A percentile compares a stretch with the other conserved stretches of the same genome.
Conservation (phyloP, 78 protist species). For the Dictyostelium purpureum region DNA sequence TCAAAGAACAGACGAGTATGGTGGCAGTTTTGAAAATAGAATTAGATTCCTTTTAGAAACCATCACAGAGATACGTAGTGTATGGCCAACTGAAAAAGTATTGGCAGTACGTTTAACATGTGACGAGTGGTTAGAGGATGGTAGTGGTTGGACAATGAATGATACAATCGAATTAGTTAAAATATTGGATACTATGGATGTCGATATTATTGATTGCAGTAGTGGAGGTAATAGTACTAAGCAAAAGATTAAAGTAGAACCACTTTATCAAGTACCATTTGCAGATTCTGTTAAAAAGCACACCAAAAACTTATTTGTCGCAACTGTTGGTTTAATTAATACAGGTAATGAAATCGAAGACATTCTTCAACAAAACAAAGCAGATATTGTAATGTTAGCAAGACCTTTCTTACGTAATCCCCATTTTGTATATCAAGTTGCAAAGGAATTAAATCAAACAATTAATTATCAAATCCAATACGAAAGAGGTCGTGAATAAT, state of each 20-base stretch:
- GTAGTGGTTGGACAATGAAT: slow-evolving; percentile 9
- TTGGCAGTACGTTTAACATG: slow-evolving; percentile 35
- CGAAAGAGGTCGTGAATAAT: not conserved
- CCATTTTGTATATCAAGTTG: not conserved
- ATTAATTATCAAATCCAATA: not conserved
- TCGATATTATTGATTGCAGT: slow-evolving; percentile 50
- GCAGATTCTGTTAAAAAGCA: slow-evolving; percentile 22
- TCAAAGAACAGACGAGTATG: slow-evolving; percentile 91
- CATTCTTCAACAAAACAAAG: not conserved
- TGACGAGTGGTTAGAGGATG: slow-evolving; percentile 11
- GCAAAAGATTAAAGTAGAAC: slow-evolving; percentile 5
- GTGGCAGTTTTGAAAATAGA: slow-evolving; percentile 91
- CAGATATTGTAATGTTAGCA: slow-evolving; percentile 29
- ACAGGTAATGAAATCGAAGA: slow-evolving; percentile 21
- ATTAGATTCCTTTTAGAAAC: slow-evolving; percentile 66
- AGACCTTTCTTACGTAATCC: slow-evolving; percentile 50
- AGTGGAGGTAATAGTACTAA: slow-evolving; percentile 34
- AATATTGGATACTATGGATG: not conserved
- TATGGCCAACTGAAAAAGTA: slow-evolving; percentile 27
- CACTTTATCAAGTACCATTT: slow-evolving; percentile 51
- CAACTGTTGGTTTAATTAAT: slow-evolving; percentile 47
- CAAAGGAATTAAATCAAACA: slow-evolving; percentile 4
- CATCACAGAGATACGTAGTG: not conserved
- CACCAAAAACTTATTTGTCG: not conserved
- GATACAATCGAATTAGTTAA: slow-evolving; percentile 25